Base-by-base conservation (phyloP, 2,329 filamentous ascomycete species). In the Calonectria pauciramosa region DNA sequence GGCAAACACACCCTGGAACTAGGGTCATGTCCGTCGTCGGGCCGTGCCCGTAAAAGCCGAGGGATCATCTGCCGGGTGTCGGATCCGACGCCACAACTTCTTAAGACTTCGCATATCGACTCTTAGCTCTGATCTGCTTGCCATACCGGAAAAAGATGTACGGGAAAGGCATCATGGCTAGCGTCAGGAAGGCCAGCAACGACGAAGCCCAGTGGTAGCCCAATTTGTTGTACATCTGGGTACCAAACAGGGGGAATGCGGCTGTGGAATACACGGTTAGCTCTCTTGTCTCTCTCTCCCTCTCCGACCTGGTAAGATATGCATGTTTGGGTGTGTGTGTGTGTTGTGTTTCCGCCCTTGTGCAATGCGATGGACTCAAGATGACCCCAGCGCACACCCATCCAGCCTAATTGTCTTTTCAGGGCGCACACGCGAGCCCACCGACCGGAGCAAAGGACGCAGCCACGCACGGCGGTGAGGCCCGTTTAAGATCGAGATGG, bases 241-340 rank as follows among this genome's bases (percentile, higher is more conserved):
- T 89, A 20, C 93, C 93, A 82, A 96, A 96, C 3, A 96, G 86
- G 18, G 94, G 94, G 79, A 96, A 96, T 4, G 92, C 91, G 68
- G 95, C 95, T 91, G 76, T 41, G 59, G 36, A 34, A 23, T 44
- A 16, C 20, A 59, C 41, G 34, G 74, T 80, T 56, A 82, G 78
- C 72, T 47, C 49, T 64, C 32, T 11, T 51, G 23, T 28, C 34
- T 69, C 26, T 51, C 56, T 63, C 56, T 41, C 36, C 16, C 34
- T 28, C 36, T 63, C 56, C 8, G 36, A 63, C 9, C 30, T 63
- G 56, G 51, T 68, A n/a, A 23, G 18, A 65, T 54, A 54, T 63
- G 63, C 23, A 34, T 59, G 36, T 69, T 26, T 72, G 26, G 10
- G 23, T 13, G 14, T 68, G 34, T 54, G n/a, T n/a, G n/a, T n/a